Percentiles rank a stretch among this genome's conserved stretches.
Conservation (phyloP, 495 filamentous ascomycete species). For the Corynascus novoguineensis region DNA sequence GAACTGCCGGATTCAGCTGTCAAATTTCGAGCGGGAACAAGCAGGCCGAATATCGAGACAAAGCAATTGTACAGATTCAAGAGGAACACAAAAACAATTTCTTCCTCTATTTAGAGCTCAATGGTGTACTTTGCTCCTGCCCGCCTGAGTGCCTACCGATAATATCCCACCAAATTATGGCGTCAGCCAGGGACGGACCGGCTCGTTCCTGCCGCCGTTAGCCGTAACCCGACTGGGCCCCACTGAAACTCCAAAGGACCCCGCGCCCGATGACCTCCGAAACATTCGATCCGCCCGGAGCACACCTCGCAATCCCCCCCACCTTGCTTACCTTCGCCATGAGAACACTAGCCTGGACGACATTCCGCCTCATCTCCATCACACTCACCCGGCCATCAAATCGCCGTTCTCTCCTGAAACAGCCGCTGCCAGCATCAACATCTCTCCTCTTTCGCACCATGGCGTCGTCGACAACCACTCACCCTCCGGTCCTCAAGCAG, state of each 20-base stretch:
- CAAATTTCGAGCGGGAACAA: too few species aligned
- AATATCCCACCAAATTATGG: too few species aligned
- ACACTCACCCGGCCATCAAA: neutral
- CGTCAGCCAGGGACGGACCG: neutral
- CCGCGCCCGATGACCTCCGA: constrained; percentile 18
- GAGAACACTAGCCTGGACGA: constrained; percentile 21
- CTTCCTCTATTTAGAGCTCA: too few species aligned
- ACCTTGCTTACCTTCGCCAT: constrained; percentile 8
- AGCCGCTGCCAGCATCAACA: constrained; percentile 2
- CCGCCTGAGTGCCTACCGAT: too few species aligned
- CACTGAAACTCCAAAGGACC: constrained; percentile 1
- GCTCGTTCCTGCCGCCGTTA: constrained; percentile 3
- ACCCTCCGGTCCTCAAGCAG: constrained; percentile 56
- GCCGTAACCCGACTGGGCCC: neutral
- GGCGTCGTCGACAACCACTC: constrained; percentile 42
- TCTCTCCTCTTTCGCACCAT: constrained; percentile 32
- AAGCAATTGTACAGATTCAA: too few species aligned
- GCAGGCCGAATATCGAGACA: too few species aligned
- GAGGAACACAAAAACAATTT: too few species aligned
- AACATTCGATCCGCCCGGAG: neutral
- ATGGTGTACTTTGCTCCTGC: too few species aligned
- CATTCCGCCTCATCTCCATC: constrained; percentile 12
- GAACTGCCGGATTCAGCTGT: too few species aligned
- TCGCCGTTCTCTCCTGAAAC: neutral
- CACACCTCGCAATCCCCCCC: constrained; percentile 3